phyloP scores from a whole-genome alignment of 208 protist genomes.

The Strigomonas culicis region DNA sequence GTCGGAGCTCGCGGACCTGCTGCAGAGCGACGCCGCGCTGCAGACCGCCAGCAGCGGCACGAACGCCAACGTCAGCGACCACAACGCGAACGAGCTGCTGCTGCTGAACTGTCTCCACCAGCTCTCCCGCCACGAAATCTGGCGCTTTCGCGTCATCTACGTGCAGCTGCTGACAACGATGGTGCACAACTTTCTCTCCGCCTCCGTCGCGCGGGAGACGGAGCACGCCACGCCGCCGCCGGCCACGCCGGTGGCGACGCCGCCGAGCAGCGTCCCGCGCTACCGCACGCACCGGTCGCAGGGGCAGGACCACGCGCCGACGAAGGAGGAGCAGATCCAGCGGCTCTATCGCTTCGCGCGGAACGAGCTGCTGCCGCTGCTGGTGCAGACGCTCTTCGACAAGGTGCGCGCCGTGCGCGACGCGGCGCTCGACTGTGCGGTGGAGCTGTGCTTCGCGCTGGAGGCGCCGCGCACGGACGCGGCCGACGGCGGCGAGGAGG shows the following conservation, averaged over 20 bases:
- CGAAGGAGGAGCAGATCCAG: conserved; percentile 16
- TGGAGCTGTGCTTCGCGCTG: conserved; percentile 2
- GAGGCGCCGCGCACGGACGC: not conserved
- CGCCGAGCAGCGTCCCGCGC: too few species aligned
- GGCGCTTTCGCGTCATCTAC: conserved; percentile 70
- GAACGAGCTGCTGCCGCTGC: conserved; percentile 58
- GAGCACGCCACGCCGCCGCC: too few species aligned
- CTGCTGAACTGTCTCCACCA: conserved; percentile 41
- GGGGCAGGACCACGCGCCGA: not conserved
- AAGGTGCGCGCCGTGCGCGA: conserved; percentile 76
- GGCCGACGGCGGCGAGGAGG: conserved; percentile 12
- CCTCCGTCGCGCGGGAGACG: too few species aligned
- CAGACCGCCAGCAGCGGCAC: not conserved
- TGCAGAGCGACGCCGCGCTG: conserved; percentile 7
- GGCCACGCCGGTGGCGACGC: too few species aligned
- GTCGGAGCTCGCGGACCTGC: conserved; percentile 52
- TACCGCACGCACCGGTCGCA: not conserved
- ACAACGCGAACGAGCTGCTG: too few species aligned
- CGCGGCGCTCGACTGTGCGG: conserved; percentile 39
- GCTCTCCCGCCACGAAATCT: conserved; percentile 62
- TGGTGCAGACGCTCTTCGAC: conserved; percentile 75
- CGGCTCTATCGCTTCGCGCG: conserved; percentile 56
- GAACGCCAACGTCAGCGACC: not conserved
- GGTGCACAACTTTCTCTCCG: conserved; percentile 12
- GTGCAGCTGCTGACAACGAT: conserved; percentile 57